Conservation (phyloP, 345 rosid species). For the Arabidopsis arenosa region DNA sequence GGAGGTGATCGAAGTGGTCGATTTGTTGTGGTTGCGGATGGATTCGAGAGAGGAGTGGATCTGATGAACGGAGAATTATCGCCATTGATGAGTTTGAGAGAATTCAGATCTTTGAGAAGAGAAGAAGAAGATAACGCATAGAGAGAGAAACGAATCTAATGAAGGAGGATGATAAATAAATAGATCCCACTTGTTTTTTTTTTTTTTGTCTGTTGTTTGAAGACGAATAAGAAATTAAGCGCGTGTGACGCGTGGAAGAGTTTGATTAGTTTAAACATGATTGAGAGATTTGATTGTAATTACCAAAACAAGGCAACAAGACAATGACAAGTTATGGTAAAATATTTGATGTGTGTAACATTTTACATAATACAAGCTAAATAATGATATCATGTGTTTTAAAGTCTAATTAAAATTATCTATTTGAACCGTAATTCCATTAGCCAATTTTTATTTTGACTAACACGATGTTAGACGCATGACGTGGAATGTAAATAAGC, state of each 20-base stretch:
- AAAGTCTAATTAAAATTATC: no score
- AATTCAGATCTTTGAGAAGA: constrained; percentile 33
- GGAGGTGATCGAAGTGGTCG: constrained; percentile 90
- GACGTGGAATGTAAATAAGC: no score
- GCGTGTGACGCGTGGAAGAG: constrained; percentile 17
- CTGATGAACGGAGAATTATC: constrained; percentile 50
- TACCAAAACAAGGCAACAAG: no score
- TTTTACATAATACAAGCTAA: no score
- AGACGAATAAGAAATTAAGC: neutral
- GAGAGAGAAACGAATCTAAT: constrained; percentile 10
- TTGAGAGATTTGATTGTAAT: neutral
- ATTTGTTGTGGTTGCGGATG: constrained; percentile 48
- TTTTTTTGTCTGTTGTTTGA: neutral
- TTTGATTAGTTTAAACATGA: neutral
- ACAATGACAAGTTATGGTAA: no score
- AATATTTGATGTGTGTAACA: no score
- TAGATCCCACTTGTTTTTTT: neutral
- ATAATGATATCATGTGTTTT: no score
- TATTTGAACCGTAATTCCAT: no score
- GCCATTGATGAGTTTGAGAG: constrained; percentile 39
- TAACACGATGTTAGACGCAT: no score
- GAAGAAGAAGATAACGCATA: constrained; percentile 24
- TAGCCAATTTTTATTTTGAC: no score
- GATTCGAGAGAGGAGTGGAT: constrained; percentile 60
- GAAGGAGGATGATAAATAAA: neutral